phyloP scores from a whole-genome alignment of 441 rosid species.

The Lepidium campestre region DNA sequence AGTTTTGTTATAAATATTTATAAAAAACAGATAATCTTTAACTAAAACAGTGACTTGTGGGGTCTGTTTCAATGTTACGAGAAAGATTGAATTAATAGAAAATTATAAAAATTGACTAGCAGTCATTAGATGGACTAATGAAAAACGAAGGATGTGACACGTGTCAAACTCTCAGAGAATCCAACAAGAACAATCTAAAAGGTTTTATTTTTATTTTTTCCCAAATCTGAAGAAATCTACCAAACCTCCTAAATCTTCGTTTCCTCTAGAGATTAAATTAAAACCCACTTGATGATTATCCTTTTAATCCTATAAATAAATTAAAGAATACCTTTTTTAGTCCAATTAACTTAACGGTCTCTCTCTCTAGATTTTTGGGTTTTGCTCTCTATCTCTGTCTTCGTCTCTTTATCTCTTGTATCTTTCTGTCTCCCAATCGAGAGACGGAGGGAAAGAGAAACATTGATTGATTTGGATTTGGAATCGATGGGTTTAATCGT shows the following conservation, averaged over 20 bases:
- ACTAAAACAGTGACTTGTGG: neutral
- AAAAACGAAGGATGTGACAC: neutral
- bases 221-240: neutral
- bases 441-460: slow-evolving; percentile 12
- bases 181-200: neutral
- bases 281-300: slow-evolving; percentile 10
- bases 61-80: neutral
- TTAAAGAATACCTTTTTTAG: no score
- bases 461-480: neutral
- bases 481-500: slow-evolving; percentile 32
- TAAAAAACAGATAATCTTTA: no score
- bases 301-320: neutral
- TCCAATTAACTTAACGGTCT: neutral
- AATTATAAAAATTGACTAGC: neutral
- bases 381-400: neutral
- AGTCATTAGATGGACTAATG: neutral
- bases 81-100: neutral
- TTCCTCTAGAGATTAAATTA: neutral
- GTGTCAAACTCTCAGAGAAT: slow-evolving; percentile 13
- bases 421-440: neutral
- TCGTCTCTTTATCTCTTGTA: neutral
- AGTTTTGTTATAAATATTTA: no score
- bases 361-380: slow-evolving; percentile 10
- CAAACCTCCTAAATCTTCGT: neutral
- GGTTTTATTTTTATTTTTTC: neutral